Evolutionary conservation across 352 stramenopile species (phyloP), one percentile per base, ranked within the genome.

Genomic region (Thalassiosira mediterranea): DNA sequence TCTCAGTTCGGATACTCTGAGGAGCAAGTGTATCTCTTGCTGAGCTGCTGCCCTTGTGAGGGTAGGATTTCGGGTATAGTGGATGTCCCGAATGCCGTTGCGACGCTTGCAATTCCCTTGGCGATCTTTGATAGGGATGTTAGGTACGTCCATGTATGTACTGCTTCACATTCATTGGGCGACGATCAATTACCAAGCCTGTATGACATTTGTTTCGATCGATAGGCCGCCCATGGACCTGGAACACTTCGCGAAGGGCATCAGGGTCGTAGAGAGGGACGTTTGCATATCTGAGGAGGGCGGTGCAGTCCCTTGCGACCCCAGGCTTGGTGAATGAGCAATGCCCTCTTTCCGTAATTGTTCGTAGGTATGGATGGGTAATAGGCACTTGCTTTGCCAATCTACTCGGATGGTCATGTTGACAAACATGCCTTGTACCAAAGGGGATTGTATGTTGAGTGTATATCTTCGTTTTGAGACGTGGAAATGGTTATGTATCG

Each of bases 41-140:
- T 90, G 15, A 70, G 29, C 17, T 85, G 74, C 46, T 77, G 48
- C 47, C 83, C 83, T 44, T 90, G 83, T 44, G 83, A 90, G 64
- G 83, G 83, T 8, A 64, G 79, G 17, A 83, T 89, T 47, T 74
- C 57, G 7, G 83, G 83, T 23, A 89, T 89, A 34, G 80, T 90
- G 28, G 83, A 90, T 58, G 83, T 90, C n/a, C 83, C 83, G 0
- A 90, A 90, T 48, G 83, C 83, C 4, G 48, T 70, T n/a, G 60
- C 60, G 4, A 90, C 83, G 34, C 49, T 90, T 34, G 83, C 78
- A 7, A 77, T 90, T 46, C 83, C 83, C 2, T 23, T 90, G 3
- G 79, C 79, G 2, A 90, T 90, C 65, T 89, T 90, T 67, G 83
- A 90, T 68, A 63, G 58, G 40, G 83, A 90, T 72, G 76, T 90